phyloP scores from a whole-genome alignment of 176 grass and related monocot genomes.

The Poa pratensis region DNA sequence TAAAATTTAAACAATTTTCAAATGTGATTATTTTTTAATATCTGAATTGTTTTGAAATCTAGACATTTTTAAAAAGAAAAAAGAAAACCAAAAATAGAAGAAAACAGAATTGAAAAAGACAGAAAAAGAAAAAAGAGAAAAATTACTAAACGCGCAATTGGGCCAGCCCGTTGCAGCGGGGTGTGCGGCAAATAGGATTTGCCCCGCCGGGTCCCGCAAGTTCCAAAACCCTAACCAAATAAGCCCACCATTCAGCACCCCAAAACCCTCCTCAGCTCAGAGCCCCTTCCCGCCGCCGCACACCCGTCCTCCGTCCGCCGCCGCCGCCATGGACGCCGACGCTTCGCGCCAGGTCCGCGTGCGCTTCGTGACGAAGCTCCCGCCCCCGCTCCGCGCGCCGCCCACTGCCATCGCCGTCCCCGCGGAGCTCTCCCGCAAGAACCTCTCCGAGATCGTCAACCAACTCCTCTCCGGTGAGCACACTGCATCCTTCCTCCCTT shows the following conservation, averaged over 20 bases:
- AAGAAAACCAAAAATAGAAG: too few relatives aligned
- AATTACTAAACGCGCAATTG: too few relatives aligned
- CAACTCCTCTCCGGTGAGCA: slow-evolving; percentile 55
- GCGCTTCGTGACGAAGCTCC: slow-evolving; percentile 85
- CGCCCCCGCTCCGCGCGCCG: slow-evolving; percentile 52
- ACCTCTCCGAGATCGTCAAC: slow-evolving; percentile 94
- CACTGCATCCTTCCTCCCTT: background rate
- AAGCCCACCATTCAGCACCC: slow-evolving; percentile 29
- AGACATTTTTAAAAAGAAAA: too few relatives aligned
- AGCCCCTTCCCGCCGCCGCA: slow-evolving; percentile 51
- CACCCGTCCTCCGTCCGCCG: background rate
- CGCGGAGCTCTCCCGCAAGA: slow-evolving; percentile 74
- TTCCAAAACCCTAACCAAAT: slow-evolving; percentile 57
- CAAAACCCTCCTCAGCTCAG: slow-evolving; percentile 22
- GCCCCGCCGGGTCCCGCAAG: background rate
- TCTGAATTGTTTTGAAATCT: too few relatives aligned
- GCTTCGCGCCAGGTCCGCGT: slow-evolving; percentile 79
- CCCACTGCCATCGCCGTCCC: slow-evolving; percentile 68
- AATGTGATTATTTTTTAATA: too few relatives aligned
- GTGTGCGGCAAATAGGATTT: too few relatives aligned
- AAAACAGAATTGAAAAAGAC: too few relatives aligned
- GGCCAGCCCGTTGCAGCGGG: too few relatives aligned
- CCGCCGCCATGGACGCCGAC: slow-evolving; percentile 43
- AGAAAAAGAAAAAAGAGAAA: too few relatives aligned
- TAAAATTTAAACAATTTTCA: too few relatives aligned